Base-by-base conservation (phyloP, 1,139 yeast genomes). In the Saccharomycopsis hybrid region DNA sequence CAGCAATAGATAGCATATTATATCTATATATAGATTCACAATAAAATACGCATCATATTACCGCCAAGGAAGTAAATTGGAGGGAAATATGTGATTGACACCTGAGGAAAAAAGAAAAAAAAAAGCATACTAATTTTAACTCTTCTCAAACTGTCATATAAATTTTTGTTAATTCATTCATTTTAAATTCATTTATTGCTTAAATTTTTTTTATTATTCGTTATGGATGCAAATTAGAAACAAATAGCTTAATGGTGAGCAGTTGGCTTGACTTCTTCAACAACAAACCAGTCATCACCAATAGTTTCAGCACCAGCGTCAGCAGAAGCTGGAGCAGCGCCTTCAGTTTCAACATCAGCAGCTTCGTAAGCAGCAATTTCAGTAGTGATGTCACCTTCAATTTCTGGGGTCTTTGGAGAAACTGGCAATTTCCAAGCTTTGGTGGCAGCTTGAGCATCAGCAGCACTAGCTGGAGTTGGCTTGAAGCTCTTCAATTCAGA, bases 401-500 rank as follows among this genome's bases (percentile, higher is more conserved):
- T 73, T 58, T 77, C 68, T 60, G 92, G 92, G 52, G 75, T 70
- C 56, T 77, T 63, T 59, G 90, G 85, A 61, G 85, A 75, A 57
- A 74, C 62, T 60, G 92, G 90, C 60, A 79, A 72, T 58, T 76
- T 70, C 81, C 88, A 84, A 56, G 82, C 74, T 71, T 80, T 78
- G 61, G 85, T 87, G 57, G 82, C 76, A 57, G 78, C 74, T 62
- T 78, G 85, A 54, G 85, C 78, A 59, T 84, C 90, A 59, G 77
- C 71, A 57, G 83, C 78, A 53, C 84, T 67, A 54, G 80, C 65
- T 55, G 85, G 78, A 56, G 81, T 74, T 64, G 94, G 90, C 76
- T 85, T 85, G 81, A 83, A 86, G 53, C 78, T 77, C 74, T 81
- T 83, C 71, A 86, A 74, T 67, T 84, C 87, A 67, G 76, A 78